Conservation (phyloP, 495 filamentous ascomycete species). For the Lichenothelia convexa region DNA sequence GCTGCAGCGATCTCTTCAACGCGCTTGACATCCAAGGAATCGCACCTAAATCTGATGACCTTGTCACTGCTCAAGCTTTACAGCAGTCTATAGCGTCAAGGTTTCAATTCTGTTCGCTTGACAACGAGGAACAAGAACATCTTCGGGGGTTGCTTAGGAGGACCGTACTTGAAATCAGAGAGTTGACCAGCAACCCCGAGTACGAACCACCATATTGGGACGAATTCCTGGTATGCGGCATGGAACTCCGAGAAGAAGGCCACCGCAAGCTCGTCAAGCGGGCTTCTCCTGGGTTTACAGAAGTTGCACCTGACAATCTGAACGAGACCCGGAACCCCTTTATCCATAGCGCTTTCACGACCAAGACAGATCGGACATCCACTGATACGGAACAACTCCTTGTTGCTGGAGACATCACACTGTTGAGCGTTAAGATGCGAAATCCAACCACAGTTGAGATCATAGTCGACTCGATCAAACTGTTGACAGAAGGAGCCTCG, state of each 20-base stretch:
- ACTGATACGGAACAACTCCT: conserved; percentile 44
- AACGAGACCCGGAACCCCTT: conserved; percentile 52
- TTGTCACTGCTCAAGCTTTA: conserved; percentile 65
- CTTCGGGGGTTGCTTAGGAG: conserved; percentile 67
- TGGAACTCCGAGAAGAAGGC: conserved; percentile 49
- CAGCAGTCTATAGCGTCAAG: conserved; percentile 62
- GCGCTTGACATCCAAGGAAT: conserved; percentile 83
- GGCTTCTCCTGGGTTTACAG: conserved; percentile 32
- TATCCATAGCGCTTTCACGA: conserved; percentile 78
- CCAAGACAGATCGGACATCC: conserved; percentile 39
- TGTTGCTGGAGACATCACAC: conserved; percentile 56
- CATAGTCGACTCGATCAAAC: conserved; percentile 62
- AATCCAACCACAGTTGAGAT: conserved; percentile 90
- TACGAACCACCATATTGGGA: conserved; percentile 87
- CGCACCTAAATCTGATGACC: conserved; percentile 67
- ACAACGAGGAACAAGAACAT: conserved; percentile 67
- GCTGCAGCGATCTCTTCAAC: conserved; percentile 80
- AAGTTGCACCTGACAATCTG: conserved; percentile 54
- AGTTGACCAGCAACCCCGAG: conserved; percentile 43
- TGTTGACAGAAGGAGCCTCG: conserved; percentile 51
- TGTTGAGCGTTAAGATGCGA: conserved; percentile 67
- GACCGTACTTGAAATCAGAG: conserved; percentile 55
- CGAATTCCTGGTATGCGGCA: conserved; percentile 72
- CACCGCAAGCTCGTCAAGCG: too few species aligned
- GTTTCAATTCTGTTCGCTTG: conserved; percentile 47